phyloP scores from a whole-genome alignment of 495 filamentous ascomycete species.

The Immersiella caudata region DNA sequence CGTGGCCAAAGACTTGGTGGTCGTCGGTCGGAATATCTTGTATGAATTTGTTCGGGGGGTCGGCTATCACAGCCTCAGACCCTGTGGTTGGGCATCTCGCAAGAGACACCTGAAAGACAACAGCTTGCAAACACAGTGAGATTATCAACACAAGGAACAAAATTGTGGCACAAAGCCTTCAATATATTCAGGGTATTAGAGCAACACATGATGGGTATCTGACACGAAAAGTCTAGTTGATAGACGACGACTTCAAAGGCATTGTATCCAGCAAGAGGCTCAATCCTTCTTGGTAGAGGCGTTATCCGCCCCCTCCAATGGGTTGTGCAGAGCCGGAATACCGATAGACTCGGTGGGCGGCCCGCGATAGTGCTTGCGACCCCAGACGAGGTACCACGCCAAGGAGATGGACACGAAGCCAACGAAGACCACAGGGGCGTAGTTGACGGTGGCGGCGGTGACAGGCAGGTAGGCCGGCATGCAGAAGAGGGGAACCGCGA shows the following conservation, averaged over 20 bases:
- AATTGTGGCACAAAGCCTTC: background rate
- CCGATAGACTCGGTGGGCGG: conserved; percentile 52
- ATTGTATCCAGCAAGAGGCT: background rate
- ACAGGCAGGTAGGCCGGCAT: conserved; percentile 65
- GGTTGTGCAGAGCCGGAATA: background rate
- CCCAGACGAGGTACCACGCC: conserved; percentile 54
- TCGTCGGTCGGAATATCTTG: no score
- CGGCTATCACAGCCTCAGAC: no score
- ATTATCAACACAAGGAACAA: no score
- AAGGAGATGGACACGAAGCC: conserved; percentile 58
- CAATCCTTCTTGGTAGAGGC: conserved; percentile 23
- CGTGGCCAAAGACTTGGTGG: no score
- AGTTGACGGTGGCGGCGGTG: conserved; percentile 61
- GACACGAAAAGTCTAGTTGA: conserved; percentile 15
- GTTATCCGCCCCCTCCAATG: background rate
- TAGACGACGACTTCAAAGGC: conserved; percentile 2
- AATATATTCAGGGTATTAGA: background rate
- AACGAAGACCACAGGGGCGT: conserved; percentile 64
- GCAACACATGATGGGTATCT: background rate
- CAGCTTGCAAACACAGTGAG: no score
- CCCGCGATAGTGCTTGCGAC: conserved; percentile 69
- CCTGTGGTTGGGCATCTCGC: no score
- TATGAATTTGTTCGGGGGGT: no score
- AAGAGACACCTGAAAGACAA: no score
- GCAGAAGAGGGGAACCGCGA: conserved; percentile 68